Evolutionary conservation across 495 filamentous ascomycete species (phyloP).

Genomic region (Tuber calosporum): DNA sequence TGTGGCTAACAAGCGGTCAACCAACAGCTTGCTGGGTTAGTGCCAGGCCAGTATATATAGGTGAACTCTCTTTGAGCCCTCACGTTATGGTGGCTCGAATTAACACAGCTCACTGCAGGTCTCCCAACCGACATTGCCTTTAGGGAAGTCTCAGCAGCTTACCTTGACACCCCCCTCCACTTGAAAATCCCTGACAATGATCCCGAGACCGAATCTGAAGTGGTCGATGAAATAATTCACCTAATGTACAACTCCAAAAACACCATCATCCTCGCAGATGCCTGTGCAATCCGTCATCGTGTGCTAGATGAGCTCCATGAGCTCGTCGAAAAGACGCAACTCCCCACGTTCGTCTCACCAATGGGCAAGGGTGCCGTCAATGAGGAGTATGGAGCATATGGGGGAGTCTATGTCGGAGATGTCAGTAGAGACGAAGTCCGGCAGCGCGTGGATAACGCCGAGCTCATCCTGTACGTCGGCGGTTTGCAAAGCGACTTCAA

Average conservation of each 20-base stretch:
- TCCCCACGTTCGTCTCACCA: constrained; percentile 80
- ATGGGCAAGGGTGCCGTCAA: constrained; percentile 89
- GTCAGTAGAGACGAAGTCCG: constrained; percentile 66
- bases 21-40: constrained; percentile 63
- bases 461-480: constrained; percentile 77
- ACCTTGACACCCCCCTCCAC: constrained; percentile 63
- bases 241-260: constrained; percentile 68
- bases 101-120: constrained; percentile 14
- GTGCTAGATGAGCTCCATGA: constrained; percentile 68
- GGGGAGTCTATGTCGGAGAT: constrained; percentile 79
- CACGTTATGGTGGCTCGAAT: neutral
- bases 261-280: constrained; percentile 80
- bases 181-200: constrained; percentile 59
- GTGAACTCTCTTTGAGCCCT: constrained; percentile 22
- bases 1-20: neutral
- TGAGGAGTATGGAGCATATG: constrained; percentile 66
- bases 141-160: constrained; percentile 67
- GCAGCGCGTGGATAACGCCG: constrained; percentile 68
- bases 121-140: constrained; percentile 79
- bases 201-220: constrained; percentile 68
- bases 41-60: constrained; percentile 74
- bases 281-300: constrained; percentile 78
- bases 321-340: constrained; percentile 64
- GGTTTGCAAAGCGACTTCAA: constrained; percentile 87
- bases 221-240: constrained; percentile 70